Percentiles rank a stretch among this genome's conserved stretches.
These are phyloP conservation scores for Firmiana major DNA, from an alignment of 345 rosid species.

Conservation along the genomic window DNA sequence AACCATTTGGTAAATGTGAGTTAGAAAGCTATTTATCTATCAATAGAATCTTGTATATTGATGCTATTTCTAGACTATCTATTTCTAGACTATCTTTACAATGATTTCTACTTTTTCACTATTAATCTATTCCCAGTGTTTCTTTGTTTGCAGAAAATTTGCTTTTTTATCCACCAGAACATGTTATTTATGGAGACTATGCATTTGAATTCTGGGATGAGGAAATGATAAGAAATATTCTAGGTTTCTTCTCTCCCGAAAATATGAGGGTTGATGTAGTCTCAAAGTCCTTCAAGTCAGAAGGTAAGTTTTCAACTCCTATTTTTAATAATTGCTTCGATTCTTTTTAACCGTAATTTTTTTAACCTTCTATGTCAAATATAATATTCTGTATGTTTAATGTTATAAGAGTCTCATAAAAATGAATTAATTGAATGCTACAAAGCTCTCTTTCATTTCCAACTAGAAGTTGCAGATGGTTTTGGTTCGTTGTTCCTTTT, in stretches of 20 bases:
- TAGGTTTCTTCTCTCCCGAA: slow-evolving; percentile 69
- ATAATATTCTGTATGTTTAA: neutral
- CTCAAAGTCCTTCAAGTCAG: slow-evolving; percentile 60
- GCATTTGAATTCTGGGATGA: slow-evolving; percentile 82
- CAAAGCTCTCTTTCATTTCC: neutral
- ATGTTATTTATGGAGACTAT: slow-evolving; percentile 84
- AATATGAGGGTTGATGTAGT: slow-evolving; percentile 94
- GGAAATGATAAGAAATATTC: slow-evolving; percentile 52
- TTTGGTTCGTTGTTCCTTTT: neutral
- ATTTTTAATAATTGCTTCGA: neutral
- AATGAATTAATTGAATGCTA: neutral
- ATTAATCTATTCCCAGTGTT: neutral
- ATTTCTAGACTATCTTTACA: neutral
- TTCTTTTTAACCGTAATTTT: neutral
- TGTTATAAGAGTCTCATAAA: neutral
- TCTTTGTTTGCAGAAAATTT: slow-evolving; percentile 64
- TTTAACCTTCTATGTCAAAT: neutral
- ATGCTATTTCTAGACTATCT: neutral
- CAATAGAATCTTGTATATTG: neutral
- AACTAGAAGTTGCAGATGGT: neutral
- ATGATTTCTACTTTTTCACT: slow-evolving; percentile 2
- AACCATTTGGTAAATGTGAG: neutral
- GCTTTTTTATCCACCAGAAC: slow-evolving; percentile 78
- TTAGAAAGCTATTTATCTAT: neutral
- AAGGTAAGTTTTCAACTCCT: slow-evolving; percentile 43